Evolutionary conservation across 805 yeast genomes (phyloP).

Genomic region (Kregervanrija fluxuum): DNA sequence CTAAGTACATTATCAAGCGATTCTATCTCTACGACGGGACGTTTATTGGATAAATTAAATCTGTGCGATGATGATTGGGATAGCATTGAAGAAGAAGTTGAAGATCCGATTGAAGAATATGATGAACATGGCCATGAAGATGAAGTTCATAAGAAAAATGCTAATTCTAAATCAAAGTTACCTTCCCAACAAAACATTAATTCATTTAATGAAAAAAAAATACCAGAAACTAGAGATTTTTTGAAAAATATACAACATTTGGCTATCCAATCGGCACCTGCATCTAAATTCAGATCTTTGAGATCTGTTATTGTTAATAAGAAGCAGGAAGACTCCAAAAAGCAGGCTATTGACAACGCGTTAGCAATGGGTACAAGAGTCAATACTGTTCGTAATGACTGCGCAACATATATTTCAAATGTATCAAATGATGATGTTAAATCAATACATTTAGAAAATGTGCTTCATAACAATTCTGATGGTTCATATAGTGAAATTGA

Average conservation of each 20-base stretch:
- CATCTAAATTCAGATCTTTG: slow-evolving; percentile 25
- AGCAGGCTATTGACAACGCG: slow-evolving; percentile 17
- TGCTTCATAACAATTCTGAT: slow-evolving; percentile 6
- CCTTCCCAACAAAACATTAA: too few relatives aligned
- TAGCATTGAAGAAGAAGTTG: slow-evolving; percentile 7
- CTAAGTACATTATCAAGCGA: slow-evolving; percentile 3
- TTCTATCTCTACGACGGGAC: slow-evolving; percentile 20
- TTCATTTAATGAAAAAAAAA: too few relatives aligned
- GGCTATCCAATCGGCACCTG: slow-evolving; percentile 11
- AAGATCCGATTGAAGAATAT: too few relatives aligned
- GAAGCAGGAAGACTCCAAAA: slow-evolving; percentile 8
- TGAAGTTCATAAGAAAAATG: too few relatives aligned
- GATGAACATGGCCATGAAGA: too few relatives aligned
- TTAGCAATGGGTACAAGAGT: slow-evolving; percentile 20
- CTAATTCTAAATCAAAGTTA: too few relatives aligned
- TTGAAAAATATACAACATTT: too few relatives aligned
- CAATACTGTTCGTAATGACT: slow-evolving; percentile 8
- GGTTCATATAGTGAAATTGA: slow-evolving; percentile 6
- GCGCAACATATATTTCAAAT: too few relatives aligned
- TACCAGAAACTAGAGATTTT: too few relatives aligned
- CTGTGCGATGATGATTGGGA: slow-evolving; percentile 26
- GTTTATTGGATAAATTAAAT: slow-evolving; percentile 27
- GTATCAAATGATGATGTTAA: slow-evolving; percentile 5
- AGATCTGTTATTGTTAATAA: slow-evolving; percentile 17
- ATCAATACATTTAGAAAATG: slow-evolving; percentile 14